Conservation (phyloP, 1,284 basidiomycete genomes). For the Coriolopsis trogii region DNA sequence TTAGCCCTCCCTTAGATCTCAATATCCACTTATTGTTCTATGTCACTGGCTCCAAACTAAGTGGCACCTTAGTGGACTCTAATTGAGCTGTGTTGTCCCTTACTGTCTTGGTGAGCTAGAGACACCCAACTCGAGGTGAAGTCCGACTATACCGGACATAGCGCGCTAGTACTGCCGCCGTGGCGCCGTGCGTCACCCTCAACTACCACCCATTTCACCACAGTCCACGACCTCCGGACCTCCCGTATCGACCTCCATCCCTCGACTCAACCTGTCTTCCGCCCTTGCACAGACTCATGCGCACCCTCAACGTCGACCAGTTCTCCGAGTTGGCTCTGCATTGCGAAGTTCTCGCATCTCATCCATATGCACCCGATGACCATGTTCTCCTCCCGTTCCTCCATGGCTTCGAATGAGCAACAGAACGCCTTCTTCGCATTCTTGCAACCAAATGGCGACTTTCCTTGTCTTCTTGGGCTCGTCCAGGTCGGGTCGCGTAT, state of each 20-base stretch:
- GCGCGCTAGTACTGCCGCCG: no score
- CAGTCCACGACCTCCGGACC: constrained; percentile 46
- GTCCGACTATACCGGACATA: no score
- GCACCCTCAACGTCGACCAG: constrained; percentile 53
- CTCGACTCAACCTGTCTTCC: constrained; percentile 44
- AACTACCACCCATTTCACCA: constrained; percentile 12
- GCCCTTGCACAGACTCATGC: constrained; percentile 43
- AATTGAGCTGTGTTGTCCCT: no score
- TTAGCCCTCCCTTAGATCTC: no score
- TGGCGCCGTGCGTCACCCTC: no score
- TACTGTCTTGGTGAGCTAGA: no score
- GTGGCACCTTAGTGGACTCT: no score
- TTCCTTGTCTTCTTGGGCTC: constrained; percentile 59
- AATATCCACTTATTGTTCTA: no score
- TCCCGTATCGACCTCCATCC: constrained; percentile 42
- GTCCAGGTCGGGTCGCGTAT: constrained; percentile 78
- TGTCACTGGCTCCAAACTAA: no score
- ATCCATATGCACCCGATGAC: constrained; percentile 76
- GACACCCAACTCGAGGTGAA: no score
- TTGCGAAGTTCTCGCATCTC: constrained; percentile 63
- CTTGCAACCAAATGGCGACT: constrained; percentile 29
- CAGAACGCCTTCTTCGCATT: constrained; percentile 80
- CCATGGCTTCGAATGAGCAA: constrained; percentile 77
- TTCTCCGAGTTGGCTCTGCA: constrained; percentile 68
- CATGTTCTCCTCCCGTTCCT: constrained; percentile 82